Conservation (phyloP, 495 filamentous ascomycete species). For the Aspergillus leporis region DNA sequence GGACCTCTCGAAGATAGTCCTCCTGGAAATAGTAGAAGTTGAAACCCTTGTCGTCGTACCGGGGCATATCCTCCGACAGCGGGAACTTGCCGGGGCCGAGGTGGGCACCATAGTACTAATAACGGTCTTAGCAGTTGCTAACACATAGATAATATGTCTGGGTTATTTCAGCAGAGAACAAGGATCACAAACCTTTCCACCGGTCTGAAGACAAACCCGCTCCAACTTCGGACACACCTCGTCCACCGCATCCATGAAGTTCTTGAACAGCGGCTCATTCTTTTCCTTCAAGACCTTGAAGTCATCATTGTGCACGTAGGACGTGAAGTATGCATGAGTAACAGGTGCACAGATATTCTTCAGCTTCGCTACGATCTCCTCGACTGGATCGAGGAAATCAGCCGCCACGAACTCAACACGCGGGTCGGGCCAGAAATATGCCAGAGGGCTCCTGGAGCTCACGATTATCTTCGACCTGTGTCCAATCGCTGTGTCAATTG, state of each 20-base stretch:
- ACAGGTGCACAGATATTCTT: conserved; percentile 22
- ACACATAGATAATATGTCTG: background rate
- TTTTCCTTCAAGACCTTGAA: conserved; percentile 21
- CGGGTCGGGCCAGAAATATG: conserved; percentile 20
- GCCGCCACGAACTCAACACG: conserved; percentile 28
- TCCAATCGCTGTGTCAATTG: background rate
- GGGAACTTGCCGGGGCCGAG: conserved; percentile 29
- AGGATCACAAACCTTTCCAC: conserved; percentile 23
- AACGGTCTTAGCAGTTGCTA: background rate
- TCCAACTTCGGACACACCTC: conserved; percentile 16
- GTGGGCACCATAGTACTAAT: conserved; percentile 34
- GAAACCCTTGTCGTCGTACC: conserved; percentile 23
- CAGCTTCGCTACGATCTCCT: conserved; percentile 14
- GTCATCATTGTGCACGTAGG: conserved; percentile 34
- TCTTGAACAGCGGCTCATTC: conserved; percentile 31
- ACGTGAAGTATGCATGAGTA: conserved; percentile 32
- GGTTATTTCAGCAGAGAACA: background rate
- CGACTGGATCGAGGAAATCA: conserved; percentile 17
- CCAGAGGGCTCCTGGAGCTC: conserved; percentile 25
- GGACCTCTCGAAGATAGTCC: conserved; percentile 26
- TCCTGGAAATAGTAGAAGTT: conserved; percentile 41
- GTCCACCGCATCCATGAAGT: conserved; percentile 30
- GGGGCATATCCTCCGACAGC: conserved; percentile 25
- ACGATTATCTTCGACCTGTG: conserved; percentile 28
- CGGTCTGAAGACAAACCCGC: conserved; percentile 27